Conservation (phyloP, 495 filamentous ascomycete species). For the Apiosordaria backusii region DNA sequence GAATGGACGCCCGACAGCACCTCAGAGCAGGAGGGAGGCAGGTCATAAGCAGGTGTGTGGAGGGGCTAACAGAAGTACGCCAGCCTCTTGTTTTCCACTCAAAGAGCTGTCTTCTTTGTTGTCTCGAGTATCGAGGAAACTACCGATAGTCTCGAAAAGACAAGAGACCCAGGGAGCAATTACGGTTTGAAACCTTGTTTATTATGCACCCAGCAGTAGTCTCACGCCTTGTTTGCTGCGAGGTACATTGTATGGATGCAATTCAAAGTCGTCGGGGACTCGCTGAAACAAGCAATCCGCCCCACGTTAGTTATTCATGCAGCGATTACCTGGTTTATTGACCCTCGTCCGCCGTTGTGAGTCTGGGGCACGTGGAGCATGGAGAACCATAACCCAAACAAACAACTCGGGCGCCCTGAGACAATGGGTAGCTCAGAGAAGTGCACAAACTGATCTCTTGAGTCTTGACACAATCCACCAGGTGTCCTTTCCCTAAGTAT, state of each 20-base stretch:
- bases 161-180: background rate
- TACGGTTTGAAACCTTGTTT: conserved; percentile 15
- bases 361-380: conserved; percentile 12
- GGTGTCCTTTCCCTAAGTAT: background rate
- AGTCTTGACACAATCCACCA: background rate
- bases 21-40: background rate
- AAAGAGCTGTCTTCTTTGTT: background rate
- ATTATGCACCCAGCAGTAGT: background rate
- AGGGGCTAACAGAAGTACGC: no score
- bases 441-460: background rate
- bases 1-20: background rate
- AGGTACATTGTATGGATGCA: conserved; percentile 6
- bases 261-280: conserved; percentile 14
- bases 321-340: conserved; percentile 11
- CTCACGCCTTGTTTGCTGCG: conserved; percentile 1
- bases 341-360: conserved; percentile 9
- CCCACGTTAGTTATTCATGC: conserved; percentile 18
- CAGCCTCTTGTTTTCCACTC: no score
- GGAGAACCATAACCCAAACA: background rate
- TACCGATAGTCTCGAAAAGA: background rate
- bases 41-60: background rate
- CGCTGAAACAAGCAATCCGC: conserved; percentile 19
- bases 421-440: background rate
- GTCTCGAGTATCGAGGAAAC: background rate
- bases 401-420: background rate